Evolutionary conservation across 306 rosid species (phyloP), one percentile per base, ranked within the genome.

Genomic region (Albizia julibrissin): DNA sequence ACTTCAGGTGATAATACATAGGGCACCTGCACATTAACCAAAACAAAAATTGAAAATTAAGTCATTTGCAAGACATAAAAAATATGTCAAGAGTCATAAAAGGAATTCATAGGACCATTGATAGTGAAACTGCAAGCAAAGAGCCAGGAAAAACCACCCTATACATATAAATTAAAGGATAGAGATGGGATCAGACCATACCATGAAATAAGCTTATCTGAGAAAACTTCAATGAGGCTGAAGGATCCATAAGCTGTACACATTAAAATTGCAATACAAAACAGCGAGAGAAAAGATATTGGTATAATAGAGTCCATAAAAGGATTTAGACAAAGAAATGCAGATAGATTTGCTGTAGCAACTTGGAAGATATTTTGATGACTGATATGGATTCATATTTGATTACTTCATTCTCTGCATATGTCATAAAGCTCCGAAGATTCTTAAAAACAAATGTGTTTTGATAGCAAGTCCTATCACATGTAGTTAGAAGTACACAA

Each of bases 161-260:
- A 50, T 52, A 84, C 72, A 77, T 75, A 47, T 76, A 81, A 58
- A 58, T 75, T 12, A 47, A 42, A 46, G 79, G 50, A 65, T 73
- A n/a, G 42, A 73, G 78, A 83, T 47, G 66, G 77, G 52, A 74
- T 82, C 75, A 71, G 79, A 81, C 50, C 79, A 77, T 88, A 95
- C 98, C 99, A 95, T 37, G 95, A 93, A 87, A 95, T 87, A 87
- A 93, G 86, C 82, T 87, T 90, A 89, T 95, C 98, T 3, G 97
- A 84, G 89, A 89, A 91, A 34, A 85, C 90, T 89, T 95, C 98
- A 64, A 93, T 68, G 18, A 93, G 91, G 86, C 94, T 95, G 90
- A 95, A 95, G 71, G 98, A 95, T 74, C 99, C 99, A 62, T 84
- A 95, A 81, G 93, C 99, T 95, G 93, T 84, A 90, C 65, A 65